Conservation (phyloP, 257 asterid genomes). For the Catharanthus roseus region DNA sequence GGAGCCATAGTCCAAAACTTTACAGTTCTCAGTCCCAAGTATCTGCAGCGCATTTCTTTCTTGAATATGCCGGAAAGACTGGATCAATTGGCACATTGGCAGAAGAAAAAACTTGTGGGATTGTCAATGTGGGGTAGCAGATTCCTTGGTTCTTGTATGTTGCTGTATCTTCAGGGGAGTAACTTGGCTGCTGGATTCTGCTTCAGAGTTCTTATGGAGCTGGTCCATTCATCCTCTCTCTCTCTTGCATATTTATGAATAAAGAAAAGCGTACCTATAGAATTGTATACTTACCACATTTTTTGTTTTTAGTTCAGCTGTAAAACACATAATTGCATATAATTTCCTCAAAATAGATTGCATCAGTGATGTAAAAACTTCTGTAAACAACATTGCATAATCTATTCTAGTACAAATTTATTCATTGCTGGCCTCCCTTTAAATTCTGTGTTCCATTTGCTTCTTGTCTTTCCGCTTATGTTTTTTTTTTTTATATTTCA, state of each 20-base stretch:
- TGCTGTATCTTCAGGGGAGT: neutral
- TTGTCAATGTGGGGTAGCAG: neutral
- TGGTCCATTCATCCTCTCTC: slow-evolving; percentile 1
- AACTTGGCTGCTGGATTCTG: neutral
- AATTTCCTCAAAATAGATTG: too few relatives aligned
- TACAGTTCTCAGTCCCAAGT: neutral
- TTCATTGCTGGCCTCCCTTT: too few relatives aligned
- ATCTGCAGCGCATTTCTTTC: neutral
- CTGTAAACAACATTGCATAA: too few relatives aligned
- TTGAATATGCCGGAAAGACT: neutral
- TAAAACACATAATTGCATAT: neutral
- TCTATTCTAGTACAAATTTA: too few relatives aligned
- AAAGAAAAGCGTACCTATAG: neutral
- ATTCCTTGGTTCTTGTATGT: neutral
- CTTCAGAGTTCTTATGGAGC: neutral
- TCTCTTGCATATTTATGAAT: neutral
- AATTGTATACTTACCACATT: neutral
- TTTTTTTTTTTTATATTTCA: too few relatives aligned
- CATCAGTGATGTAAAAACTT: too few relatives aligned
- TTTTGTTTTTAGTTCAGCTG: neutral
- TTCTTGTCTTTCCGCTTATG: too few relatives aligned
- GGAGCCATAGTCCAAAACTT: neutral
- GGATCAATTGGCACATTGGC: neutral
- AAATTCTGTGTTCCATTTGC: too few relatives aligned
- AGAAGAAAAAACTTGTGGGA: neutral